Evolutionary conservation across 2,329 filamentous ascomycete genomes (phyloP), one percentile per base, ranked within the genome.

Genomic region (Pseudogymnoascus sp.): DNA sequence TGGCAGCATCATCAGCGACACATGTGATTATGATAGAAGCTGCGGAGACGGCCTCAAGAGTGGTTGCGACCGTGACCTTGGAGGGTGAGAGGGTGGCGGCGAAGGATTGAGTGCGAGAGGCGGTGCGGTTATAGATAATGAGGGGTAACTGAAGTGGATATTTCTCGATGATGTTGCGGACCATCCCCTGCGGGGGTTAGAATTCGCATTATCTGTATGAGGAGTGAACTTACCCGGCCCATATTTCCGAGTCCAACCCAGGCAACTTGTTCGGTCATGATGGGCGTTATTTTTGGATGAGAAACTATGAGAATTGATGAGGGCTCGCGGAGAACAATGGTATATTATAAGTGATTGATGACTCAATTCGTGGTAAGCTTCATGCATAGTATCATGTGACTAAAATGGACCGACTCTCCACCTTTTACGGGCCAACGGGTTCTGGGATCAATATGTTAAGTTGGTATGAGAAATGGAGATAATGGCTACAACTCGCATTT

Each of bases 181-280:
- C 84, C 89, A 96, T 95, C 65, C 87, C 90, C 88, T 91, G 63
- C 14, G 41, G 57, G 65, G 35, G 67, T 28, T 39, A 57, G 35
- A 35, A 37, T 58, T 38, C 28, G 38, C 7, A 25, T 30, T 16
- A 62, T n/a, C 43, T 39, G 58, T 18, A 18, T 12, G 14, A 47
- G 14, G 54, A 60, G 6, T 39, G 30, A 75, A 30, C 83, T 77
- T 77, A 88, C 89, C 70, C 86, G 82, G 66, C 90, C 92, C 85
- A 96, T 96, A 73, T 95, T 95, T 59, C 91, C 91, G 58, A 96
- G 81, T 62, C 92, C 91, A 60, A 95, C 85, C 85, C 86, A 95
- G 68, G 90, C 80, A 59, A 94, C 70, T 74, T 82, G 84, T 62
- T 80, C 78, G 43, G 81, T 76, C 83, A 85, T 85, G 6, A 63